These are phyloP conservation scores for Pezicula rhizophila DNA, from an alignment of 2,329 filamentous ascomycete species.

Conservation along the genomic window DNA sequence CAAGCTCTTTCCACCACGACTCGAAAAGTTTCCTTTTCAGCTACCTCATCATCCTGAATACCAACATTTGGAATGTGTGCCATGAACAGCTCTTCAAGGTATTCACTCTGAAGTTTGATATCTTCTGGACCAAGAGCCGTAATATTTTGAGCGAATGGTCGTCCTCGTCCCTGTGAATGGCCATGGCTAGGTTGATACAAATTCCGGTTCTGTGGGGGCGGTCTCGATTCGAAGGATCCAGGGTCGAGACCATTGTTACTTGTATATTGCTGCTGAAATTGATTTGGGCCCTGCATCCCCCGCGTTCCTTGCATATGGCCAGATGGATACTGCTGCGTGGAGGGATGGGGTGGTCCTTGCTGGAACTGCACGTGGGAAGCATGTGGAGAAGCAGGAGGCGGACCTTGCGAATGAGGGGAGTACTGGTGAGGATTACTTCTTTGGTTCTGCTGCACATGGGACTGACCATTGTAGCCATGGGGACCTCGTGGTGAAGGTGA, in stretches of 20 bases:
- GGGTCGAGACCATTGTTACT: constrained; percentile 1
- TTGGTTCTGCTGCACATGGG: constrained; percentile 23
- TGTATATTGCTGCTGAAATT: constrained; percentile 6
- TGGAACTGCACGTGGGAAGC: constrained; percentile 8
- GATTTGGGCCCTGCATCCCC: constrained; percentile 4
- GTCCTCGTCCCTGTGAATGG: constrained; percentile 11
- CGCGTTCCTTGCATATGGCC: constrained; percentile 10
- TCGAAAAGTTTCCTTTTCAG: constrained; percentile 67
- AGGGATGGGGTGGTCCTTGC: constrained; percentile 26
- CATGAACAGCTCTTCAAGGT: constrained; percentile 44
- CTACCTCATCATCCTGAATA: constrained; percentile 57
- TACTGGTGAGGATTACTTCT: constrained; percentile 21
- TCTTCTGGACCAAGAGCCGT: constrained; percentile 32
- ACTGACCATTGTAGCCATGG: constrained; percentile 11
- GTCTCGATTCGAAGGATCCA: constrained; percentile 8
- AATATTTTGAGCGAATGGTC: constrained; percentile 5
- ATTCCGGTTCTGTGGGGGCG: constrained; percentile 21
- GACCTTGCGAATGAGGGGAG: constrained; percentile 4
- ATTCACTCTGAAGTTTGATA: constrained; percentile 38
- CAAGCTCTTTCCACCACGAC: constrained; percentile 58
- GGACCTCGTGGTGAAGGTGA: constrained; percentile 9
- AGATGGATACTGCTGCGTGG: constrained; percentile 16
- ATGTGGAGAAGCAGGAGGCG: constrained; percentile 15
- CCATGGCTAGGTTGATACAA: constrained; percentile 22
- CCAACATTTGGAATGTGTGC: constrained; percentile 32